Conservation (phyloP, 805 yeast species). For the Candida takata region DNA sequence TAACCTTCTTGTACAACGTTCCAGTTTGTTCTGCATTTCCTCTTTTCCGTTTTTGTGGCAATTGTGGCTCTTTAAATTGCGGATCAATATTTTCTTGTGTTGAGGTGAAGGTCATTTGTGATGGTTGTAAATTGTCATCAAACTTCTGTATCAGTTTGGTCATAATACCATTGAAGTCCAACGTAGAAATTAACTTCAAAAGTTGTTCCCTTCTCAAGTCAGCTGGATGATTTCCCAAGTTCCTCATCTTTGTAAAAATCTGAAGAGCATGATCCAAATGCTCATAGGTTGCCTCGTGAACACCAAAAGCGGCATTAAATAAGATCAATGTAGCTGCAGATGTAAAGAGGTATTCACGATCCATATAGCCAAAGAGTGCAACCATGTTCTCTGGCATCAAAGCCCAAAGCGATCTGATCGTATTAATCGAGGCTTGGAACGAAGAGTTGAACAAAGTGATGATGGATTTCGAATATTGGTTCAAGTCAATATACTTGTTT, state of each 20-base stretch:
- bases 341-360: constrained; percentile 72
- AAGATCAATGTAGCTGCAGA: constrained; percentile 67
- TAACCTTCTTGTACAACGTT: constrained; percentile 13
- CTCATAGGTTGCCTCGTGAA: constrained; percentile 64
- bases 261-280: constrained; percentile 67
- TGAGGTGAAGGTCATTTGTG: constrained; percentile 10
- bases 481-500: constrained; percentile 54
- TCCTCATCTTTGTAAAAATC: constrained; percentile 69
- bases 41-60: background rate
- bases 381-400: constrained; percentile 71
- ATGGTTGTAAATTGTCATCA: constrained; percentile 32
- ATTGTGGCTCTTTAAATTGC: background rate
- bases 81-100: background rate
- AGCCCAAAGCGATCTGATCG: constrained; percentile 68
- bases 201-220: constrained; percentile 67
- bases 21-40: constrained; percentile 11
- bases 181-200: constrained; percentile 52
- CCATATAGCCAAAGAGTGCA: constrained; percentile 86
- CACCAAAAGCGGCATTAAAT: constrained; percentile 76
- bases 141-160: constrained; percentile 48
- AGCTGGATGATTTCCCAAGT: constrained; percentile 75
- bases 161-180: constrained; percentile 67
- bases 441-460: constrained; percentile 68
- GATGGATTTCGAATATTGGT: constrained; percentile 60
- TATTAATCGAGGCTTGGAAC: constrained; percentile 73